phyloP scores from a whole-genome alignment of 148 eudicot genomes.

The Spergularia marina region DNA sequence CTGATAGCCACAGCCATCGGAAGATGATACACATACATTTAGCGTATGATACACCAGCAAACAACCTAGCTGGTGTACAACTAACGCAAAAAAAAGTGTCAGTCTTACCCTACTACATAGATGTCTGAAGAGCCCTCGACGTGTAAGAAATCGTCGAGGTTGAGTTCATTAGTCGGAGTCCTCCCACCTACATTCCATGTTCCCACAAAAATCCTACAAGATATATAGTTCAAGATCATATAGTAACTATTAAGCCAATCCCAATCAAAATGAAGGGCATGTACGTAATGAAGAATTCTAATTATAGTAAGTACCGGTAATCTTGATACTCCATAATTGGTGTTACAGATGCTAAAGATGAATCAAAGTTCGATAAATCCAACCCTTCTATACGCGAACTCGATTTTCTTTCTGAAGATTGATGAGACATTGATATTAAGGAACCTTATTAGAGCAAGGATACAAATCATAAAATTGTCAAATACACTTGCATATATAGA shows the following conservation, averaged over 20 bases:
- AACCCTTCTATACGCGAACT: conserved; percentile 55
- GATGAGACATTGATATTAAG: neutral
- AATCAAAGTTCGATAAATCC: conserved; percentile 60
- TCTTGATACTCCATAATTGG: conserved; percentile 45
- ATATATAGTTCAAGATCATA: neutral
- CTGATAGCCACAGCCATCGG: too few relatives aligned
- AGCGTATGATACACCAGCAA: too few relatives aligned
- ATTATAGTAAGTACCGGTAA: conserved; percentile 43
- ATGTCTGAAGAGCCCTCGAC: conserved; percentile 70
- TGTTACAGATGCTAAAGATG: conserved; percentile 44
- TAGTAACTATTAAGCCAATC: neutral
- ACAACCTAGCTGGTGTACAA: too few relatives aligned
- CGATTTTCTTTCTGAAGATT: conserved; percentile 55
- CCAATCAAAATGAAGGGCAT: neutral
- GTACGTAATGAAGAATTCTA: neutral
- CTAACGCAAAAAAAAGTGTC: neutral
- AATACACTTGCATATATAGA: too few relatives aligned
- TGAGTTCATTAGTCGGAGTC: conserved; percentile 53
- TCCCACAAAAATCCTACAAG: conserved; percentile 66
- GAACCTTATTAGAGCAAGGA: too few relatives aligned
- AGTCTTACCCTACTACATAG: conserved; percentile 72
- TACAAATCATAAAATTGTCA: too few relatives aligned
- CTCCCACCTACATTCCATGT: conserved; percentile 98
- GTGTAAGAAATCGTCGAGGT: conserved; percentile 76
- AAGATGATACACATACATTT: too few relatives aligned